A percentile compares a stretch with the other conserved stretches of the same genome.
Evolutionary conservation across 2,329 filamentous ascomycete species (phyloP).

Genomic region (Colletotrichum orbiculare): DNA sequence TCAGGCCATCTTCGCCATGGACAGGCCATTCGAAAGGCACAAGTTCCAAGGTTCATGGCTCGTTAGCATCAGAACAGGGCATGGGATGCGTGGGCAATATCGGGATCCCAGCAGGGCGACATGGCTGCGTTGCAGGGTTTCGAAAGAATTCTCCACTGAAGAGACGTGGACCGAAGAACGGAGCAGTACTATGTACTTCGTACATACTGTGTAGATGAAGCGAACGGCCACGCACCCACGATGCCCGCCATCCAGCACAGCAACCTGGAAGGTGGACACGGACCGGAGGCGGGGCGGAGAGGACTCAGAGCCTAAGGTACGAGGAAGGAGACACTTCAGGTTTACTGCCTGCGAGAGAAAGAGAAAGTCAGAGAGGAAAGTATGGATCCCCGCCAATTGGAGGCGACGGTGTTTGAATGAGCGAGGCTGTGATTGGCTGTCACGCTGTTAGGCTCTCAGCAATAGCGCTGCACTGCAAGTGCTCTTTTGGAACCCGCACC

Average conservation of each 20-base stretch:
- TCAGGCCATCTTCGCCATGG: conserved; percentile 22
- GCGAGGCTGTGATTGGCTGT: conserved; percentile 14
- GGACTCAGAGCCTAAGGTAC: neutral
- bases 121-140: conserved; percentile 9
- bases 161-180: conserved; percentile 33
- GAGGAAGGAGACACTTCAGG: no score
- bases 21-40: conserved; percentile 25
- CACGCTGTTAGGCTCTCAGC: conserved; percentile 1
- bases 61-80: conserved; percentile 6
- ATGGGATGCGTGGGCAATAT: conserved; percentile 7
- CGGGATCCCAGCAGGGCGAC: conserved; percentile 26
- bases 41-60: conserved; percentile 30
- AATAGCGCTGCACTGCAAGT: conserved; percentile 8
- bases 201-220: neutral
- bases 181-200: conserved; percentile 2
- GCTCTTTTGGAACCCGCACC: neutral
- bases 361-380: conserved; percentile 25
- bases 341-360: neutral
- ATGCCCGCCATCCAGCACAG: neutral
- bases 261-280: conserved; percentile 3
- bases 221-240: neutral
- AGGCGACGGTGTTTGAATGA: conserved; percentile 13
- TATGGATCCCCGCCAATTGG: conserved; percentile 14
- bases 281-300: conserved; percentile 34
- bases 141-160: conserved; percentile 21